Evolutionary conservation across 148 eudicot genomes (phyloP), one percentile per base, ranked within the genome.

Genomic region (Rhododendron kiyosumense): DNA sequence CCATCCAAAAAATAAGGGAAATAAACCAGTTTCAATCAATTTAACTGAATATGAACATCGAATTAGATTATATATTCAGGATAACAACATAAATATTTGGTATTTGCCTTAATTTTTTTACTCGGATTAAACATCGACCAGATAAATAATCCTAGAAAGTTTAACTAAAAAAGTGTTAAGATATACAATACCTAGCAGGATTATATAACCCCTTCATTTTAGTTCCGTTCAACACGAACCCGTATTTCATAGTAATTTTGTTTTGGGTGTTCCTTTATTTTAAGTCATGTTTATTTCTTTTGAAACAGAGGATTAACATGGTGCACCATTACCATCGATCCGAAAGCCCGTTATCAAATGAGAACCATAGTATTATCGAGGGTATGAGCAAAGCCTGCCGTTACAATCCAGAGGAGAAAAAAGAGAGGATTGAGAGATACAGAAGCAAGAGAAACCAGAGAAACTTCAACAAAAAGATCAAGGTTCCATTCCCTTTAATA

Each of bases 401-500:
- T 20, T 97, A 95, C 87, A 93, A 91, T 84, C 98, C 99, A 24
- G 94, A 97, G 81, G 98, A 95, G 88, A 97, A 93, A 84, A 93
- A 84, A 79, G 98, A 97, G 85, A 92, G 93, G 84, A 95, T 97
- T 67, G 98, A 95, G 88, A 90, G 95, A 86, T 97, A 97, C 63
- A 90, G 94, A 78, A 95, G 76, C 92, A 97, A 97, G 92, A 91
- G 95, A 86, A 97, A 81, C 88, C 96, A 89, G 38, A 92, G 99
- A 86, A 97, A 97, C 84, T 97, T 94, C 90, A 94, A 90, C 93
- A 97, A 97, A 90, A 97, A 95, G 84, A 95, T 97, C 75, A 95
- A 97, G 99, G 99, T 95, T 78, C 32, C 78, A 28, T 12, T 81
- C 69, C 36, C 38, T 57, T 41, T 51, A 22, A 38, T 2, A 32